Base-by-base conservation (phyloP, 768 basidiomycete species). In the Mrakia gelida region DNA sequence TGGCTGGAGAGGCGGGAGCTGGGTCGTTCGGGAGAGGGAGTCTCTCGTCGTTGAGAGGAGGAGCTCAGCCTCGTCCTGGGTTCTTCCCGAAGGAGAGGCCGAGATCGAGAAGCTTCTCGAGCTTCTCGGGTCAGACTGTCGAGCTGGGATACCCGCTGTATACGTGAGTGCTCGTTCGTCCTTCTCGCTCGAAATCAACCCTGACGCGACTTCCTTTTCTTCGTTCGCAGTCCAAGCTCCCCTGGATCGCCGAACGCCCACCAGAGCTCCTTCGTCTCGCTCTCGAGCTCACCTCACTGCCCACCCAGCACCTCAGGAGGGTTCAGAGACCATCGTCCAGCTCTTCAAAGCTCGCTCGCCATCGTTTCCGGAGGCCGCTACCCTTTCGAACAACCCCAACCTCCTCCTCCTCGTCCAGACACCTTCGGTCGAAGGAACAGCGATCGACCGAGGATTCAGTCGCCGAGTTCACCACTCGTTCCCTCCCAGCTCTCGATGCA, bases 81-180 rank as follows among this genome's bases (percentile, higher is more conserved):
- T 61, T 73, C 54, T 73, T 73, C 56, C 72, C 72, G 41, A 49
- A 38, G 38, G 77, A 73, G 15, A n/a, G 77, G 38, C 77, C 77
- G 28, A 73, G 77, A 67, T 78, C 77, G 34, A 45, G 72, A 28
- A 73, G 61, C 32, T 73, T 73, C 72, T 54, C 49, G 18, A 56
- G 34, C 62, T 73, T 61, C 54, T 56, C 28, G 21, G 72, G 72
- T 10, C 52, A 59, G 34, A 61, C 72, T 3, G 49, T 61, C 0
- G 72, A 73, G 38, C 34, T 61, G 26, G 72, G 72, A 10, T 73
- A 73, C 23, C 72, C 72, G 8, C 52, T 61, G 15, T 52, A 32
- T 49, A 65, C 30, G 63, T 65, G 30, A 65, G 63, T 34, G 28
- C 28, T n/a, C n/a, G n/a, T n/a, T n/a, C n/a, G n/a, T n/a, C n/a